Evolutionary conservation across 2,329 filamentous ascomycete species (phyloP), one percentile per base, ranked within the genome.

Genomic region (Beauveria australis): DNA sequence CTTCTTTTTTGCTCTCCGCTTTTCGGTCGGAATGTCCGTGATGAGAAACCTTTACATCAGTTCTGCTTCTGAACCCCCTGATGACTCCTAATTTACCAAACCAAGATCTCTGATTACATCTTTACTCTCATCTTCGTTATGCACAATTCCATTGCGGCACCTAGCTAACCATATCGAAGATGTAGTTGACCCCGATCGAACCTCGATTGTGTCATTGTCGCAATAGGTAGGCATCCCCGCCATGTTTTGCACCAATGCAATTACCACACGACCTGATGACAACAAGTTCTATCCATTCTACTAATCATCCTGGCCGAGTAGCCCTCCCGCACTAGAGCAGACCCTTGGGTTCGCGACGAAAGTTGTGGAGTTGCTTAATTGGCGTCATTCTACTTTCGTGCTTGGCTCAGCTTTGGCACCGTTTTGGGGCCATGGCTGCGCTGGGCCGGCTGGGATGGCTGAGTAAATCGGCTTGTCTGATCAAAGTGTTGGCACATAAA

Each of bases 1-100:
- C 1, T 19, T 24, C 14, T 46, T 12, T 8, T 9, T n/a, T n/a
- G 46, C 19, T 3, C 28, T 10, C 12, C 19, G 2, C n/a, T n/a
- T 24, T 14, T 14, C 41, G 58, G 43, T 24, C 28, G 2, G 18
- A 10, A 30, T 53, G 74, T 79, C 72, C 70, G 79, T 88, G 86
- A 89, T 88, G 85, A 88, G 77, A 85, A 78, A 75, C 67, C 65
- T 74, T 76, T 77, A 78, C 73, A 78, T 81, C 86, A 89, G 86
- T 89, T 89, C 86, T 89, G 86, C 86, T 89, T 82, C 86, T 88
- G 86, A 89, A 83, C 68, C 70, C 72, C 74, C 76, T 88, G 85
- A 86, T 81, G 85, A 87, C 73, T 83, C 74, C 78, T 73, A 77
- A 77, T 79, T 84, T 86, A 75, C 84, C 84, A 87, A 79, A 86